Conservation (phyloP, 2,329 filamentous ascomycete genomes). For the Ascochyta koolunga region DNA sequence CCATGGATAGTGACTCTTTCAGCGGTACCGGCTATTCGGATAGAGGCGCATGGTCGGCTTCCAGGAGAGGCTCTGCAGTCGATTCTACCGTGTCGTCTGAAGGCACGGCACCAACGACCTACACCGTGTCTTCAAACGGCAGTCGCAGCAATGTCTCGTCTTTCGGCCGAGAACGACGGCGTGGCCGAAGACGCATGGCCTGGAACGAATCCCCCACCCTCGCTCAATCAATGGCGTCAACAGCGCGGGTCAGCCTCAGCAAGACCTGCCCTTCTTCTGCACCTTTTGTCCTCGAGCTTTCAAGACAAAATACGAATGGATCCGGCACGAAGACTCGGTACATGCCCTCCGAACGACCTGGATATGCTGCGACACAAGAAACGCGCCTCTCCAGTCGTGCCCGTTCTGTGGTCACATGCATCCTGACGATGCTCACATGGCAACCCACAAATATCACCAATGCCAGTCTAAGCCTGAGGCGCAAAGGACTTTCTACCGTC, state of each 20-base stretch:
- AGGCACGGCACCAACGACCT: conserved; percentile 40
- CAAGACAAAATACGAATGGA: conserved; percentile 47
- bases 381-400: conserved; percentile 31
- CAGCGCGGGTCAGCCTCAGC: conserved; percentile 35
- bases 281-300: conserved; percentile 46
- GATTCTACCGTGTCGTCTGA: conserved; percentile 42
- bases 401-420: conserved; percentile 41
- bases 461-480: conserved; percentile 43
- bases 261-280: conserved; percentile 45
- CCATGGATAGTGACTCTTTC: conserved; percentile 32
- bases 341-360: conserved; percentile 47
- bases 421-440: conserved; percentile 45
- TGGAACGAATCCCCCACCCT: conserved; percentile 43
- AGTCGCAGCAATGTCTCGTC: conserved; percentile 44
- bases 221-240: conserved; percentile 40
- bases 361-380: conserved; percentile 44
- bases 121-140: conserved; percentile 39
- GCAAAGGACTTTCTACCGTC: conserved; percentile 45
- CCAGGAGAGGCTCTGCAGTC: conserved; percentile 36
- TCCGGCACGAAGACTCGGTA: conserved; percentile 47
- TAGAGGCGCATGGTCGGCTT: conserved; percentile 33
- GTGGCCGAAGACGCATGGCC: conserved; percentile 43
- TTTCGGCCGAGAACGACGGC: conserved; percentile 42
- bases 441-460: conserved; percentile 44
- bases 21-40: conserved; percentile 29